Conservation (phyloP, 2,329 filamentous ascomycete species). For the Xylariaceae sp. region DNA sequence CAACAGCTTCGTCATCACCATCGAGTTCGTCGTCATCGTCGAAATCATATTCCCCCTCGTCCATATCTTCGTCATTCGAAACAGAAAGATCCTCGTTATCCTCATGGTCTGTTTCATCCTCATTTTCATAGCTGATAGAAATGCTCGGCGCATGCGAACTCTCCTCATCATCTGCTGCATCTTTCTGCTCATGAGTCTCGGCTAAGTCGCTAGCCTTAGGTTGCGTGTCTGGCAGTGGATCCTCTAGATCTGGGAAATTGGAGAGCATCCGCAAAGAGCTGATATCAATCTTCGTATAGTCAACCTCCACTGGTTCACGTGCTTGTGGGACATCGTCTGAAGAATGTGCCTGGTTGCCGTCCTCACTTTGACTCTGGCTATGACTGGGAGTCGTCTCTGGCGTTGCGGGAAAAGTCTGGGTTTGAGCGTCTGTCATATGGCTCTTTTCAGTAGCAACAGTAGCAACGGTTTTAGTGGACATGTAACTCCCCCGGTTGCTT, state of each 20-base stretch:
- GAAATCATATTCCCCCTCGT: conserved; percentile 41
- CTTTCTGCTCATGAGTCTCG: background rate
- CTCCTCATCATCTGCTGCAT: conserved; percentile 5
- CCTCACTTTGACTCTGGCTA: conserved; percentile 51
- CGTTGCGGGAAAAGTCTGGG: conserved; percentile 57
- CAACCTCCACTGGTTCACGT: conserved; percentile 49
- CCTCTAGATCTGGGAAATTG: conserved; percentile 38
- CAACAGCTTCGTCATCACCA: conserved; percentile 61
- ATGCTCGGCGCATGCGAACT: conserved; percentile 3
- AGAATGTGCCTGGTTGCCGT: conserved; percentile 43
- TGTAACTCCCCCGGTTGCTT: conserved; percentile 72
- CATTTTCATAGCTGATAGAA: conserved; percentile 2
- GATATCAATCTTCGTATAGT: conserved; percentile 59
- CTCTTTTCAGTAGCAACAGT: conserved; percentile 58
- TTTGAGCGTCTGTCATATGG: conserved; percentile 67
- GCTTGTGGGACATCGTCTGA: conserved; percentile 40
- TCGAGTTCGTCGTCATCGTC: conserved; percentile 50
- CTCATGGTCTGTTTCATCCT: conserved; percentile 33
- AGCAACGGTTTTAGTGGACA: conserved; percentile 61
- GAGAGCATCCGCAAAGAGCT: conserved; percentile 48
- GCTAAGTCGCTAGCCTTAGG: conserved; percentile 14
- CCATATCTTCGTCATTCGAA: conserved; percentile 29
- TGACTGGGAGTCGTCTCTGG: conserved; percentile 47
- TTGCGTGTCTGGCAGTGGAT: conserved; percentile 21
- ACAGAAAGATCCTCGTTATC: conserved; percentile 27